phyloP scores from a whole-genome alignment of 2,329 filamentous ascomycete genomes.

The Monosporascus sp. region DNA sequence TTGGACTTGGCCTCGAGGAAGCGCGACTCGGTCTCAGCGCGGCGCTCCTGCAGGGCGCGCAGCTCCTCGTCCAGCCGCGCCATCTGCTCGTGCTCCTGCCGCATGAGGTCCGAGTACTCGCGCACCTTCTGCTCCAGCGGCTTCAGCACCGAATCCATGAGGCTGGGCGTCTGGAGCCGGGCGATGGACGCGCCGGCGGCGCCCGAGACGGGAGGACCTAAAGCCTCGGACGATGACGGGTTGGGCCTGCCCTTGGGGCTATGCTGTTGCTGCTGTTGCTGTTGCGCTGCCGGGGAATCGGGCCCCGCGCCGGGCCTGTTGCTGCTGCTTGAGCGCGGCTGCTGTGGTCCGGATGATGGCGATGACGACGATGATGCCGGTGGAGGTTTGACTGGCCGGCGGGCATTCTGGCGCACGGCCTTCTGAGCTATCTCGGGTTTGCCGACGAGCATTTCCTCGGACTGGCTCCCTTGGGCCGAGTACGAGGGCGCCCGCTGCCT shows the following conservation, averaged over 20 bases:
- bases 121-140: slow-evolving; percentile 40
- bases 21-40: slow-evolving; percentile 34
- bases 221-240: not conserved
- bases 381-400: slow-evolving; percentile 11
- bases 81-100: slow-evolving; percentile 36
- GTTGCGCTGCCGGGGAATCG: slow-evolving; percentile 13
- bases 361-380: not conserved
- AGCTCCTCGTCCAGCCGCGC: slow-evolving; percentile 38
- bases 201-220: slow-evolving; percentile 7
- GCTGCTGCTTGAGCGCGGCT: slow-evolving; percentile 19
- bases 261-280: not conserved
- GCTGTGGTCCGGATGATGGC: slow-evolving; percentile 13
- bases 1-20: slow-evolving; percentile 38
- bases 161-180: slow-evolving; percentile 40
- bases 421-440: slow-evolving; percentile 16
- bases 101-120: slow-evolving; percentile 39
- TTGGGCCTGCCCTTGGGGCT: not conserved
- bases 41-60: slow-evolving; percentile 34
- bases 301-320: slow-evolving; percentile 14
- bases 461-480: slow-evolving; percentile 20
- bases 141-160: slow-evolving; percentile 38
- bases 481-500: slow-evolving; percentile 22
- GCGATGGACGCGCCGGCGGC: slow-evolving; percentile 24
- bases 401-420: slow-evolving; percentile 21
- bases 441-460: slow-evolving; percentile 26